Evolutionary conservation across 2,329 filamentous ascomycete species (phyloP).

Genomic region (Pseudocercospora cruenta): DNA sequence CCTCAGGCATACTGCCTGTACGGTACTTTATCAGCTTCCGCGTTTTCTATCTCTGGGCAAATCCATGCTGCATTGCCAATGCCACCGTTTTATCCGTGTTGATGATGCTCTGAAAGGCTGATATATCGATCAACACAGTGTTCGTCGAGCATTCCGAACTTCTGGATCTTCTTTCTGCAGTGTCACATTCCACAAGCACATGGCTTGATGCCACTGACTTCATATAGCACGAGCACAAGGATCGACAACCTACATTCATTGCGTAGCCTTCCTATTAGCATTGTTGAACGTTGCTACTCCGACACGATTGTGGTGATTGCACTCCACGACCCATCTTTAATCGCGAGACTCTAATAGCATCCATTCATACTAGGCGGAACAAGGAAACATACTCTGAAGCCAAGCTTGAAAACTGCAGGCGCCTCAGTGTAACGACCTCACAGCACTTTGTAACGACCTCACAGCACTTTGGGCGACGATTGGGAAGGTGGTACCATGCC

Average conservation of each 20-base stretch:
- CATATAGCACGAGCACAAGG: neutral
- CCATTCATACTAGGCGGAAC: neutral
- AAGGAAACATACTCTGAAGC: neutral
- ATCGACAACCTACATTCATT: neutral
- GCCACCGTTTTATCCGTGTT: neutral
- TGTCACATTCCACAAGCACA: neutral
- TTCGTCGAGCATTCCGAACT: neutral
- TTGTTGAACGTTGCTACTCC: neutral
- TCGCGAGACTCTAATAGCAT: no score
- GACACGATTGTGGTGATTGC: neutral
- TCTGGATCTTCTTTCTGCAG: neutral
- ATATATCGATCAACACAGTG: neutral
- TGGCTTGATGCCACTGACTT: neutral
- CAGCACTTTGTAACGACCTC: no score
- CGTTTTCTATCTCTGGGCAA: neutral
- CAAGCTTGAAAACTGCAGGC: neutral
- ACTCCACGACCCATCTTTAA: neutral
- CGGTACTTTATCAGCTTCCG: conserved; percentile 2
- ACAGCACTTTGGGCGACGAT: neutral
- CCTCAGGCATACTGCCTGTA: no score
- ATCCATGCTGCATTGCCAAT: neutral
- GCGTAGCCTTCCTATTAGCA: neutral
- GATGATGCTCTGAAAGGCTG: neutral
- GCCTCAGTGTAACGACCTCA: neutral
- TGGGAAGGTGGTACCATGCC: neutral